These are phyloP conservation scores for Cladosporium sp. DNA, from an alignment of 2,329 filamentous ascomycete species.

Conservation along the genomic window DNA sequence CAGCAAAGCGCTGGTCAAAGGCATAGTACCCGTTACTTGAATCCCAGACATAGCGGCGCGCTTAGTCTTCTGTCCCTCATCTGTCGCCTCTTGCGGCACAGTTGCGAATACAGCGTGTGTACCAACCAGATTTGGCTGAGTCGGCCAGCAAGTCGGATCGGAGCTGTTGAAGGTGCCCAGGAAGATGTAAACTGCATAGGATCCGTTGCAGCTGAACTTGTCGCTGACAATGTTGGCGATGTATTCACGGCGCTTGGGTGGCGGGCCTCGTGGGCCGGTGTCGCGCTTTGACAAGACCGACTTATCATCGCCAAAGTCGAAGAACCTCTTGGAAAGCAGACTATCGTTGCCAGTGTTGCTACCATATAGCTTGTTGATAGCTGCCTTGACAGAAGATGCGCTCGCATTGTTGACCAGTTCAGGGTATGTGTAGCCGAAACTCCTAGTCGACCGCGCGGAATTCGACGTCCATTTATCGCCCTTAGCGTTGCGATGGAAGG, in stretches of 20 bases:
- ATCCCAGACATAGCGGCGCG: slow-evolving; percentile 12
- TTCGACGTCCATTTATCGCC: slow-evolving; percentile 66
- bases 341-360: slow-evolving; percentile 5
- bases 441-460: slow-evolving; percentile 52
- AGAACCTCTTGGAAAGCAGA: slow-evolving; percentile 7
- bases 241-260: slow-evolving; percentile 56
- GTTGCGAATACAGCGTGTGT: slow-evolving; percentile 49
- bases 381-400: slow-evolving; percentile 40
- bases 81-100: slow-evolving; percentile 15
- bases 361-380: slow-evolving; percentile 62
- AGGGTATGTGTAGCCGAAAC: slow-evolving; percentile 70
- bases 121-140: slow-evolving; percentile 55
- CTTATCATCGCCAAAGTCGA: neutral
- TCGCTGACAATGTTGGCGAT: slow-evolving; percentile 60
- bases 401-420: slow-evolving; percentile 50
- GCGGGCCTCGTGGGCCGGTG: neutral
- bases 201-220: slow-evolving; percentile 56
- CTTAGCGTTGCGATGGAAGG: slow-evolving; percentile 57
- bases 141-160: slow-evolving; percentile 48
- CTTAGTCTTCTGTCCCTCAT: slow-evolving; percentile 9
- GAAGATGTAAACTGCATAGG: slow-evolving; percentile 66
- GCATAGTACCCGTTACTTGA: slow-evolving; percentile 39
- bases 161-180: slow-evolving; percentile 48
- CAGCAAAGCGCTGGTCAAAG: slow-evolving; percentile 40
- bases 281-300: slow-evolving; percentile 1